phyloP scores from a whole-genome alignment of 2,329 filamentous ascomycete species.

The Penicillium polonicum region DNA sequence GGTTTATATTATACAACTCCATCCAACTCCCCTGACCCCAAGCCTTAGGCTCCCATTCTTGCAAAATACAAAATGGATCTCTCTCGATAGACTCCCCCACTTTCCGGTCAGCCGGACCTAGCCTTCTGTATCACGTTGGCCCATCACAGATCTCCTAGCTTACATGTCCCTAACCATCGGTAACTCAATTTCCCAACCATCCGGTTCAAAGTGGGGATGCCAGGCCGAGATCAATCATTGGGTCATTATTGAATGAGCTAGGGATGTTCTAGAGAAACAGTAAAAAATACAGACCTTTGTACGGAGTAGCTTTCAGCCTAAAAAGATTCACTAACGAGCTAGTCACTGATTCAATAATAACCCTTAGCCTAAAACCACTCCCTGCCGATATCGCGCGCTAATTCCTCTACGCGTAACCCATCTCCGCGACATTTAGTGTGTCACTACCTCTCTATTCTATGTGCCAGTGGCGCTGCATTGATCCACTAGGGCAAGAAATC shows the following conservation, averaged over 20 bases:
- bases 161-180: background rate
- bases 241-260: background rate
- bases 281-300: background rate
- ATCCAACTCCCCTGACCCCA: background rate
- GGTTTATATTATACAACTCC: background rate
- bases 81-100: slow-evolving; percentile 6
- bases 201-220: slow-evolving; percentile 1
- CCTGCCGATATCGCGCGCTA: background rate
- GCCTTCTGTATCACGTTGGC: background rate
- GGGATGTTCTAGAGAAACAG: slow-evolving; percentile 6
- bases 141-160: background rate
- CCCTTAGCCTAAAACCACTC: background rate
- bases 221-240: slow-evolving; percentile 8
- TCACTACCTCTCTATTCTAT: background rate
- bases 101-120: slow-evolving; percentile 9
- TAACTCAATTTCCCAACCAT: slow-evolving; percentile 4
- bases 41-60: background rate
- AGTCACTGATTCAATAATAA: background rate
- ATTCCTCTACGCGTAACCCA: background rate
- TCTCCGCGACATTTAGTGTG: background rate
- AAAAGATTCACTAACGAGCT: background rate
- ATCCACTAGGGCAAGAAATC: background rate
- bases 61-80: background rate
- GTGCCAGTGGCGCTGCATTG: background rate
- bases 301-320: background rate